Evolutionary conservation across 345 rosid genomes (phyloP).

Genomic region (Linum usitatissimum): DNA sequence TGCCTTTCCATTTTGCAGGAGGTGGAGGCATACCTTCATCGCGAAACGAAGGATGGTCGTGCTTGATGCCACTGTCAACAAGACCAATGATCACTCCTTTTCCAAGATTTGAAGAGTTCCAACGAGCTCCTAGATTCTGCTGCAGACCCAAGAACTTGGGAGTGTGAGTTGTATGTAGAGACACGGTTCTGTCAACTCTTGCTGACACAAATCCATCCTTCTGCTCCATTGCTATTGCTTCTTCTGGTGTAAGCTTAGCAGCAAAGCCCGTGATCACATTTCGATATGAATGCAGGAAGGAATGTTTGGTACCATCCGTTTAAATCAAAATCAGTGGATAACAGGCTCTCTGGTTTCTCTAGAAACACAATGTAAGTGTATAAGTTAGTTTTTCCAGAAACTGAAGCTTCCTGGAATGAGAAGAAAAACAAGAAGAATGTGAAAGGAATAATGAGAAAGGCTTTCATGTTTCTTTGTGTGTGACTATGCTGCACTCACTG

Average conservation of each 20-base stretch:
- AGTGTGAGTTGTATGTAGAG: conserved; percentile 6
- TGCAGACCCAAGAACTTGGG: not conserved
- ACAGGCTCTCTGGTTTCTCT: not conserved
- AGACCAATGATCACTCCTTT: not conserved
- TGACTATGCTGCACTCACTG: not conserved
- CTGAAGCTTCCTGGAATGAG: not conserved
- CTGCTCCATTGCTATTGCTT: conserved; percentile 13
- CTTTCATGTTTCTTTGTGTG: not conserved
- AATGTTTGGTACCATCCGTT: not conserved
- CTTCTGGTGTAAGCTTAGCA: conserved; percentile 6
- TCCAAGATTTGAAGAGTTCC: not conserved
- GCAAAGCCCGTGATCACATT: conserved; percentile 24
- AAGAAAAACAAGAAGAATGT: not conserved
- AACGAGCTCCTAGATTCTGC: not conserved
- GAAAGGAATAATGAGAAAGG: not conserved
- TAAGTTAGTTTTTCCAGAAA: not conserved
- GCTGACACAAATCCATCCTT: conserved; percentile 20
- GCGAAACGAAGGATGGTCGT: not conserved
- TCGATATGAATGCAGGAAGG: conserved; percentile 14
- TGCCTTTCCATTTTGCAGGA: not conserved
- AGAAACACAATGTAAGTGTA: conserved; percentile 1
- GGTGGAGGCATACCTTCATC: not conserved
- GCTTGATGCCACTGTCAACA: not conserved
- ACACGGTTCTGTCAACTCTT: not conserved
- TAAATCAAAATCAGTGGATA: not conserved